These are phyloP conservation scores for Podospora pseudoanserina DNA, from an alignment of 495 filamentous ascomycete genomes.

Conservation along the genomic window DNA sequence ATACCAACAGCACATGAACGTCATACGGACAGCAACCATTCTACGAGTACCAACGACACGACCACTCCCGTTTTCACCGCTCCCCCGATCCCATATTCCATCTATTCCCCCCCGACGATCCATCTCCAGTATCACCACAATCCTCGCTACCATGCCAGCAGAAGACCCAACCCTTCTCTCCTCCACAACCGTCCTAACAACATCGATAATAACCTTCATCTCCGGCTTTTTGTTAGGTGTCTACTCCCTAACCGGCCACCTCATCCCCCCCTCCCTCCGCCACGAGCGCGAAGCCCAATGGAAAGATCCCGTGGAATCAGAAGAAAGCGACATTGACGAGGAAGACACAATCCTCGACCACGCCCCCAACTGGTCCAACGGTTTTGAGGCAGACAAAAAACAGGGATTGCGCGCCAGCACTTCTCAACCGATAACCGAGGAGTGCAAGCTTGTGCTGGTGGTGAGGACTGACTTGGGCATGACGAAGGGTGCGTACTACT, in stretches of 20 bases:
- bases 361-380: conserved; percentile 57
- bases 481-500: conserved; percentile 70
- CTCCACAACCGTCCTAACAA: conserved; percentile 50
- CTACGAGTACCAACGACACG: not conserved
- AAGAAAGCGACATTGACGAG: conserved; percentile 51
- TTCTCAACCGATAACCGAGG: conserved; percentile 52
- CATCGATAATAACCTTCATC: conserved; percentile 59
- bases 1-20: not conserved
- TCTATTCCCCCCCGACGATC: not conserved
- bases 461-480: conserved; percentile 93
- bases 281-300: conserved; percentile 33
- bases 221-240: conserved; percentile 59
- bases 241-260: conserved; percentile 49
- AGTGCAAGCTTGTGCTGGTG: conserved; percentile 91
- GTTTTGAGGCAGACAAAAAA: conserved; percentile 44
- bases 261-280: conserved; percentile 42
- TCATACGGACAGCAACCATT: not conserved
- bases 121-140: not conserved
- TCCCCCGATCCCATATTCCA: not conserved
- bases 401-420: conserved; percentile 42
- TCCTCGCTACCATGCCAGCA: not conserved
- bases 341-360: conserved; percentile 53
- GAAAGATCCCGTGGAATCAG: conserved; percentile 46
- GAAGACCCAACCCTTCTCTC: conserved; percentile 10
- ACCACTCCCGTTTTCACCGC: not conserved